Evolutionary conservation across 306 rosid genomes (phyloP), one percentile per base, ranked within the genome.

Genomic region (Begonia peltatifolia): DNA sequence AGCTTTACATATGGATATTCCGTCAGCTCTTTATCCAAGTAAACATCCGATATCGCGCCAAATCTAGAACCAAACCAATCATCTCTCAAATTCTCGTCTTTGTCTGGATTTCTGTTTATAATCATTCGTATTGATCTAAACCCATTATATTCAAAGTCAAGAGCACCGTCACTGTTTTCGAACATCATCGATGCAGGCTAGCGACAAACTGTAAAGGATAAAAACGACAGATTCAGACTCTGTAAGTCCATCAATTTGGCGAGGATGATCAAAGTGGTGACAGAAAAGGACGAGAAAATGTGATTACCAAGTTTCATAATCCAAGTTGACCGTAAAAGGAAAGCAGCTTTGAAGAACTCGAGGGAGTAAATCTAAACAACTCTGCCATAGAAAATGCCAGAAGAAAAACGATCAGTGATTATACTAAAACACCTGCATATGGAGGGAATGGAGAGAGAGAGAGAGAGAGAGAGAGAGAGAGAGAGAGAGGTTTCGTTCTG

Each of bases 1-100:
- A 68, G 48, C 14, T 74, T 14, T 89, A 79, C 53, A 68, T 0
- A 47, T 69, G 72, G 83, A 60, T 68, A 90, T 65, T 78, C 84
- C 12, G 57, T 47, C 15, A 75, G 72, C 54, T 77, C 67, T 70
- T 73, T 79, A 66, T 83, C 94, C 66, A 63, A 71, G 54, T 50
- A 77, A 54, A 52, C 47, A 48, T 74, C 68, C 69, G 57, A 15
- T 59, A 42, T 67, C 54, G n/a, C 52, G 70, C 14, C 61, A 55
- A 9, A 63, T 46, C 53, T 30, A 30, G 38, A 30, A 30, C 38
- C 38, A 30, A 30, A 30, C 47, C 36, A 7, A 11, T 25, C 20
- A 18, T 51, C 53, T 25, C n/a, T 52, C 52, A 42, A 23, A 61
- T 42, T 35, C 11, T 25, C 14, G 44, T 6, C 8, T 14, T 10